These are phyloP conservation scores for Penicillium griseofulvum DNA, from an alignment of 2,329 filamentous ascomycete genomes.

Conservation along the genomic window DNA sequence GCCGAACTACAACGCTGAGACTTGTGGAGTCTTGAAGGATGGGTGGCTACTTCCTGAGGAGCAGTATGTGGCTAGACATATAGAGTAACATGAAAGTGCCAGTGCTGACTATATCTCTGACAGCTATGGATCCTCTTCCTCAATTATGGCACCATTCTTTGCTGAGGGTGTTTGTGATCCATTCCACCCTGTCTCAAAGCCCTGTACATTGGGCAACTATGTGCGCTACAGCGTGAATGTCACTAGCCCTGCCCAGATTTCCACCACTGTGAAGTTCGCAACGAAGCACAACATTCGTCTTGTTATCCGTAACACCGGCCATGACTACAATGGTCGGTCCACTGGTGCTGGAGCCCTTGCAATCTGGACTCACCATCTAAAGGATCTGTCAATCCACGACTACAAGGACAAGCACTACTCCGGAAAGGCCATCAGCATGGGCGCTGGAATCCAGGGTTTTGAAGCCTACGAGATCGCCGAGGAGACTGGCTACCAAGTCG, in stretches of 20 bases:
- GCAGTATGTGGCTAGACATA: conserved; percentile 39
- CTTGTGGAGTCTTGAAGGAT: conserved; percentile 43
- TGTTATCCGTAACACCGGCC: conserved; percentile 45
- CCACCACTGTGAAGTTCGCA: conserved; percentile 40
- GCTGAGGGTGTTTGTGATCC: conserved; percentile 45
- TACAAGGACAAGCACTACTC: conserved; percentile 46
- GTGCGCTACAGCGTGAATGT: conserved; percentile 39
- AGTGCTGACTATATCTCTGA: background rate
- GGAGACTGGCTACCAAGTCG: conserved; percentile 48
- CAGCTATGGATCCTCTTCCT: conserved; percentile 59
- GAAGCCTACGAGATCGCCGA: conserved; percentile 50
- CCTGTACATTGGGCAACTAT: conserved; percentile 31
- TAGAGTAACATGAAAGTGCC: background rate
- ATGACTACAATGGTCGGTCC: conserved; percentile 52
- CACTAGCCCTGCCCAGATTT: conserved; percentile 23
- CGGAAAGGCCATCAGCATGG: conserved; percentile 54
- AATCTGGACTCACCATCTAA: conserved; percentile 36
- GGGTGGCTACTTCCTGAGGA: conserved; percentile 47
- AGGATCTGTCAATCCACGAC: conserved; percentile 25
- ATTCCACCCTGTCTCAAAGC: conserved; percentile 32
- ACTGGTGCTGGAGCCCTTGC: conserved; percentile 56
- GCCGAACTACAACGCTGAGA: conserved; percentile 45
- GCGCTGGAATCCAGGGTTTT: conserved; percentile 53
- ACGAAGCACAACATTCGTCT: conserved; percentile 51
- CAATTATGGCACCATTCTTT: conserved; percentile 41